Base-by-base conservation (phyloP, 352 stramenopile species). In the Pythium myriotylum region DNA sequence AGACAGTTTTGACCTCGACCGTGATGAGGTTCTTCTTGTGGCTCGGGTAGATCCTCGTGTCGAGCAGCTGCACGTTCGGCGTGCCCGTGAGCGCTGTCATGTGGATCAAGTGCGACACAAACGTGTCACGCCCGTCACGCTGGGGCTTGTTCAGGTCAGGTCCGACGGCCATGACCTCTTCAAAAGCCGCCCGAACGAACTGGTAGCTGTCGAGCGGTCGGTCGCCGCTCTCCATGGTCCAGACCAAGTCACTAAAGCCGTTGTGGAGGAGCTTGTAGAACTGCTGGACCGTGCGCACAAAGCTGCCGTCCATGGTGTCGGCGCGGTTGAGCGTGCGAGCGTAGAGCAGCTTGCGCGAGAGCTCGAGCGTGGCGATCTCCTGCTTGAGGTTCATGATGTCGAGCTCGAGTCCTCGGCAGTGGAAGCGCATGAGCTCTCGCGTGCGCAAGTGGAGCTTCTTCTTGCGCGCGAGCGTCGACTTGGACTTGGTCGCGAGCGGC, bases 371-470 rank as follows among this genome's bases (percentile, higher is more conserved):
- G 24, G 46, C 24, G 47, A 64, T 56, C 47, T 64, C 56, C 22
- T 64, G 56, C 17, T 45, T 35, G 7, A 64, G 20, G 39, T 64
- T 51, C 35, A 64, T 49, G 19, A 64, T 33, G 39, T 64, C 56
- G 17, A 64, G 56, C 56, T 64, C 46, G 22, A 64, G 47, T 17
- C 41, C 35, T 19, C 54, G 46, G 47, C 45, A 51, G 22, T 33
- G 19, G 20, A 54, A 51, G 1, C 56, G 56, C 56, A 48, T 24
- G 46, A 51, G 56, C 56, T 55, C 46, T 22, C 56, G 56, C 46
- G 46, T 64, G n/a, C 29, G 37, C 39, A 59, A 16, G 39, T 50
- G 52, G 22, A 50, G 37, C 52, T 59, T 57, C 33, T 48, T 58
- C 33, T 45, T 56, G 45, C 45, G 45, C 45, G 26, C 45, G 23